Base-by-base conservation (phyloP, 2,329 filamentous ascomycete species). In the Botrytis byssoidea region DNA sequence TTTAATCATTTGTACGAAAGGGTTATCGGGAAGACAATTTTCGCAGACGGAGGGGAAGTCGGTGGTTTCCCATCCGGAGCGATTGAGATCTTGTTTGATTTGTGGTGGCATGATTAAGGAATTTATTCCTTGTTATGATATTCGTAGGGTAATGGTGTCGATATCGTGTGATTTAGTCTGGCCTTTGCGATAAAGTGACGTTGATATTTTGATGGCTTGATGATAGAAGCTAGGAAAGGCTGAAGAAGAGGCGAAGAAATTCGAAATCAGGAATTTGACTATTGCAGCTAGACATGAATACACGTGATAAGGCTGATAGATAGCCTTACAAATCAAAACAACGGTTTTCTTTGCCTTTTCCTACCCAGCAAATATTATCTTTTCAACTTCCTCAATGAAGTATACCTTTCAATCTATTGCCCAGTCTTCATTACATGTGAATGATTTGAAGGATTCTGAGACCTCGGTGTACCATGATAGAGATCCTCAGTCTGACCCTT, bases 1-100 rank as follows among this genome's bases (percentile, higher is more conserved):
- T 84, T 99, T 99, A 75, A 99, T 87, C 95, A 99, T 98, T 84
- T 98, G 96, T 61, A 99, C 96, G 81, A 97, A 99, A 2, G 95
- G 95, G 80, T 98, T 98, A 75, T 97, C 95, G 25, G 95, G 95
- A 3, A 99, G 88, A 82, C 96, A 99, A 81, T 91, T 94, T 84
- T 99, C 96, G 78, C 90, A 96, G 48, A 96, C 92, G 4, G 92
- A 95, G 14, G 93, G 93, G 80, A 96, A 94, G 83, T 96, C 93
- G 67, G 93, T 96, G 46, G 94, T 92, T 84, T 99, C 96, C 94
- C 95, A 98, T 74, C 96, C 96, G 29, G 94, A 96, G 71, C 96
- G 90, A 84, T 98, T 98, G 65, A 98, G 88, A 82, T 98, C 95
- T 82, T 97, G 93, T 83, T 98, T 98, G 82, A 98, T 98, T 83